Evolutionary conservation across 1,139 yeast species (phyloP), one percentile per base, ranked within the genome.

Genomic region (Debaryomyces nepalensis): DNA sequence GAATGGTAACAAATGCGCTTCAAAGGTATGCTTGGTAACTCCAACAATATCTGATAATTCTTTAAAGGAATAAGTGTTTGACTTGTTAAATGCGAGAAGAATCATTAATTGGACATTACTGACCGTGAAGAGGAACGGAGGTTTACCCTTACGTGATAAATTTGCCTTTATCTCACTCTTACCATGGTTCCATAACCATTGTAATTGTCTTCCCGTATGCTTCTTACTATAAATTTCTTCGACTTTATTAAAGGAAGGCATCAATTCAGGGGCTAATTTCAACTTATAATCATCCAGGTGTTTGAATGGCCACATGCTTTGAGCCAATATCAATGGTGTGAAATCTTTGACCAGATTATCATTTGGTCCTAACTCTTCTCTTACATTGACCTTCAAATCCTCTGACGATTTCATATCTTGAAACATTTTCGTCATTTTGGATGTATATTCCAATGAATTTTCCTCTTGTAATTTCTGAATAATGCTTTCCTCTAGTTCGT

Each of bases 121-220:
- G 31, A 89, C 91, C 9, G 87, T 86, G 58, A 95, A 84, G 27
- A 77, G 68, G 51, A 87, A 88, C 42, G 96, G 95, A 4, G 93
- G 89, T 57, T 85, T 84, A 5, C 95, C 91, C 42, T 85, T 84
- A 52, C 84, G 82, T 5, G 93, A 80, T 50, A 90, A 77, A 58
- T 87, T 87, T n/a, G 96, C 96, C 63, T 83, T 87, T 42, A 95
- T 68, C 61, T 95, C 99, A 49, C 96, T 95, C 64, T 95, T 87
- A 34, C 96, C 89, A 59, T 89, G 83, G 53, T 89, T 87, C 97
- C 98, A 95, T 45, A 93, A 76, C 99, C 99, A 95, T 58, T 87
- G 86, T 56, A 95, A 78, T 52, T 89, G 84, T 62, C 99, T 79
- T 10, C 98, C 98, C 47, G 75, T 80, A 62, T 93, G 97, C 56